Base-by-base conservation (phyloP, 768 basidiomycete genomes). In the Candolleomyces aberdarensis region DNA sequence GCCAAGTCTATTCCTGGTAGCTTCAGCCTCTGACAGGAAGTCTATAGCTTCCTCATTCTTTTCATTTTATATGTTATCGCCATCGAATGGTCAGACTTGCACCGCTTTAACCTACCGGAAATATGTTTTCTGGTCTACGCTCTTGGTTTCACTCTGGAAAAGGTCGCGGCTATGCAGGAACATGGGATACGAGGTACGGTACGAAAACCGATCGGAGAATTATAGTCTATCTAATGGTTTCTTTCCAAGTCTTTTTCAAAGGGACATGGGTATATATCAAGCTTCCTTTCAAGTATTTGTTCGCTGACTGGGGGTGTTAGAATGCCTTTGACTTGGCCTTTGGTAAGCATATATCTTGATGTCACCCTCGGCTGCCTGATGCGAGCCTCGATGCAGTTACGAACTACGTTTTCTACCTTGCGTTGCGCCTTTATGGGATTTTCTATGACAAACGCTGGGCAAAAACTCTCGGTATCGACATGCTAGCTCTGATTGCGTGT, bases 261-360 rank as follows among this genome's bases (percentile, higher is more conserved):
- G 91, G 91, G 26, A 92, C 91, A 43, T 92, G 91, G 90, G 90
- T 90, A 65, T 54, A 69, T 29, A 29, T 47, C 32, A 1, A 57
- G 58, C n/a, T 58, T 29, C 52, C 60, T 19, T 19, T 10, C 54
- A 9, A 3, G 54, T 8, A 29, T 58, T 60, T 26, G 41, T 29
- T 49, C 60, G 39, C 66, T 64, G 65, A 52, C 53, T 54, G 31
- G 32, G 47, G 17, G 5, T 26, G 17, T 17, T 67, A 90, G 91
- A 96, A 97, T 64, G 94, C 94, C 0, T 98, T 98, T 70, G 96
- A 98, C 72, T 65, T 96, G 57, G 91, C 92, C 51, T 95, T 97
- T 74, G 87, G 91, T 92, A 60, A 17, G 80, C 70, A 49, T 8
- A 11, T 32, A 11, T 39, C 13, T 26, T 32, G 1, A 31, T n/a